Evolutionary conservation across 371 early-diverging fungal species (phyloP), one percentile per base, ranked within the genome.

Genomic region (Caulochytrium protostelioides): DNA sequence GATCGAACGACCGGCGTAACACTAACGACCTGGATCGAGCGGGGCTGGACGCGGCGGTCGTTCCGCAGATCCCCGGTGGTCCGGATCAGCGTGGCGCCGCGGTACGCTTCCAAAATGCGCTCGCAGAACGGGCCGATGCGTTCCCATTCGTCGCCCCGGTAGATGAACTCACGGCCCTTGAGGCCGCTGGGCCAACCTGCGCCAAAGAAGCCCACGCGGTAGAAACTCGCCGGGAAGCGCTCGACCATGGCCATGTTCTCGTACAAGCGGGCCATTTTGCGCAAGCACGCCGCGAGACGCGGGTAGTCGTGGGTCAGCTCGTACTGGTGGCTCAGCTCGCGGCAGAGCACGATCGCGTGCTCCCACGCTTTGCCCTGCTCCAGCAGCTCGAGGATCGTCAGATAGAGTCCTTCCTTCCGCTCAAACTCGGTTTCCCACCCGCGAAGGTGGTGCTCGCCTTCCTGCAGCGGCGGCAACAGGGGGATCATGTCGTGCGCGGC

Each of bases 141-240:
- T 47, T 79, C 79, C 76, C 77, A 78, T 39, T 72, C 52, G 2
- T 71, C 41, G 50, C 34, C 39, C 63, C 76, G 67, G 42, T 76
- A 79, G 20, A 82, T 58, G 36, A 74, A 77, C 38, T 77, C 74
- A 21, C 65, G 59, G 33, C 66, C 66, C 9, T 72, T 63, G 15
- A 73, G 43, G 33, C 59, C 49, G 0, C 54, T 43, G 6, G 65
- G 60, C 28, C 70, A 79, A 0, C 70, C 74, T 21, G 53, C 47
- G 4, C 83, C 83, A 46, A 71, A 76, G 42, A 74, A 79, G 0
- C 63, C 74, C 10, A 82, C 83, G 3, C 78, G 62, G 49, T 70
- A 82, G 50, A 77, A 82, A 23, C 65, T 69, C 1, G 68, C 62
- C 38, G 56, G 72, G 34, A 63, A 76, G 6, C 76, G 58, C 20